Percentiles rank a stretch among this genome's conserved stretches.
phyloP scores from a whole-genome alignment of 805 yeast species.

The Ogataea polymorpha region DNA sequence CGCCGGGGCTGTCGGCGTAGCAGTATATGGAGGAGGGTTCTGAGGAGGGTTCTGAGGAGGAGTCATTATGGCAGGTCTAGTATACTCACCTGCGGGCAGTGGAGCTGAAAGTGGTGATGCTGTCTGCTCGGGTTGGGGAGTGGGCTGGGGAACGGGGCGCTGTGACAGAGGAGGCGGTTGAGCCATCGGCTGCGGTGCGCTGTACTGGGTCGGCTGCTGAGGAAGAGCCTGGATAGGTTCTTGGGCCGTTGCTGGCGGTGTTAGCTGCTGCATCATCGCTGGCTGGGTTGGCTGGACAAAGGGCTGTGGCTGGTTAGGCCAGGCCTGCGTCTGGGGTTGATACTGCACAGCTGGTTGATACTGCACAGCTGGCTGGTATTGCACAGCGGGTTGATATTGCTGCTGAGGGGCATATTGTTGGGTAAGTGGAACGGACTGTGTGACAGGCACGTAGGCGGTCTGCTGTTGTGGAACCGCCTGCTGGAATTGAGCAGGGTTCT shows the following conservation, averaged over 20 bases:
- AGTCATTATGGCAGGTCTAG: constrained; percentile 5
- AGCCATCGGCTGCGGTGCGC: not conserved
- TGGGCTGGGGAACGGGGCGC: constrained; percentile 1
- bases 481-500: not conserved
- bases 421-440: not conserved
- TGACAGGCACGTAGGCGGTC: not conserved
- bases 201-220: not conserved
- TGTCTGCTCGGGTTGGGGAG: not conserved
- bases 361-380: not conserved
- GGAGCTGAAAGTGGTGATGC: constrained; percentile 1
- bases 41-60: not conserved
- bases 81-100: constrained; percentile 3
- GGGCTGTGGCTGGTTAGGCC: no score
- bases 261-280: constrained; percentile 4
- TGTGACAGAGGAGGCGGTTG: constrained; percentile 1
- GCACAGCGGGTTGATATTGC: not conserved
- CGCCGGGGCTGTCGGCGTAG: constrained; percentile 3
- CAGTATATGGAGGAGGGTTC: constrained; percentile 2
- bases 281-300: constrained; percentile 7
- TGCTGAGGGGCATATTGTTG: not conserved
- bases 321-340: no score
- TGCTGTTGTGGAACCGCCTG: not conserved
- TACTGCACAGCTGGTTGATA: not conserved
- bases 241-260: constrained; percentile 2
- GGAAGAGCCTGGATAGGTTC: constrained; percentile 12